These are phyloP conservation scores for Fusarium sp. DNA, from an alignment of 2,329 filamentous ascomycete species.

Conservation along the genomic window DNA sequence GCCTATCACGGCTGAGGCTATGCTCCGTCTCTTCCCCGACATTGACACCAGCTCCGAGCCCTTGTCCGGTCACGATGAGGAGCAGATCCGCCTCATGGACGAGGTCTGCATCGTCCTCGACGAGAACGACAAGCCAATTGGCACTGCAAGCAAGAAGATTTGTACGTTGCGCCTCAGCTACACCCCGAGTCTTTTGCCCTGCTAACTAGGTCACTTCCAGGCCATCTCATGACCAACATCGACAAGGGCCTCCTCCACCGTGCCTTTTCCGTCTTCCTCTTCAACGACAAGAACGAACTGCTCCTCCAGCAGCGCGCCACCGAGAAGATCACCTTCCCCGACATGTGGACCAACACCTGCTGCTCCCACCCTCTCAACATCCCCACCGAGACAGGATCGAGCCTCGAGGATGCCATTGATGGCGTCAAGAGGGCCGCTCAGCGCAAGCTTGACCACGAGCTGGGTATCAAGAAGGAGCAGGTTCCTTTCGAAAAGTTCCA, in stretches of 20 bases:
- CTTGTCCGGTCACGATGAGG: slow-evolving; percentile 92
- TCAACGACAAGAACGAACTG: slow-evolving; percentile 91
- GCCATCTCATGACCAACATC: slow-evolving; percentile 99
- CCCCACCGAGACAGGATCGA: slow-evolving; percentile 88
- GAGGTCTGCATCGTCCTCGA: slow-evolving; percentile 98
- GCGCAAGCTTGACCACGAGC: slow-evolving; percentile 93
- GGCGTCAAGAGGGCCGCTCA: slow-evolving; percentile 94
- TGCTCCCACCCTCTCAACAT: slow-evolving; percentile 97
- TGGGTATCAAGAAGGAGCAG: slow-evolving; percentile 90
- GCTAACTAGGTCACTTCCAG: slow-evolving; percentile 58
- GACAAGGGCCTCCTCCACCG: slow-evolving; percentile 95
- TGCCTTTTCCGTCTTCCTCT: slow-evolving; percentile 97
- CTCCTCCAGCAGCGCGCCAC: slow-evolving; percentile 94
- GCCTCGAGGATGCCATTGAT: slow-evolving; percentile 81
- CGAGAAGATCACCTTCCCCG: slow-evolving; percentile 99
- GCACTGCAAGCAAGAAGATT: slow-evolving; percentile 96
- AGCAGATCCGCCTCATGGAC: slow-evolving; percentile 98
- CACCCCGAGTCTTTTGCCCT: neutral
- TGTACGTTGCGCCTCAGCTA: slow-evolving; percentile 70
- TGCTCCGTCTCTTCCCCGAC: slow-evolving; percentile 90
- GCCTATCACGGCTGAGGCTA: slow-evolving; percentile 85
- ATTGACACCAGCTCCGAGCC: slow-evolving; percentile 78
- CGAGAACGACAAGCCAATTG: slow-evolving; percentile 91
- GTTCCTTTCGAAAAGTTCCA: slow-evolving; percentile 92
- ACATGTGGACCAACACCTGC: slow-evolving; percentile 99